Percentiles rank a stretch among this genome's conserved stretches.
Conservation (phyloP, 352 stramenopile species). For the Phytophthora pini region DNA sequence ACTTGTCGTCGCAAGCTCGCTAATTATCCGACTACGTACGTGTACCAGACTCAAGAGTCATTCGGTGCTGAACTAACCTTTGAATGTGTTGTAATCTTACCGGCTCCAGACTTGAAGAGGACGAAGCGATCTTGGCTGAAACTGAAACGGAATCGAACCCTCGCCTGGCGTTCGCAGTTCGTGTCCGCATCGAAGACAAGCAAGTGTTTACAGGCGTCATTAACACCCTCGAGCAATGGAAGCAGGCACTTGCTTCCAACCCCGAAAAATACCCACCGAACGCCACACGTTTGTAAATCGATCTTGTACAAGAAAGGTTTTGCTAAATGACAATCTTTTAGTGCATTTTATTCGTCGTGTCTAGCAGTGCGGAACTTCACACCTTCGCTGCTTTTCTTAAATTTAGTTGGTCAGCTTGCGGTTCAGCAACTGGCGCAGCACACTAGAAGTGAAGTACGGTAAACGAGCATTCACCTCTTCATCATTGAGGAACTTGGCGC, state of each 20-base stretch:
- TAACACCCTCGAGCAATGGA: conserved; percentile 51
- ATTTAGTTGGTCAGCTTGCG: conserved; percentile 57
- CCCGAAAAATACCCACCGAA: conserved; percentile 44
- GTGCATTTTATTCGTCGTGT: conserved; percentile 16
- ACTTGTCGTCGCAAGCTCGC: conserved; percentile 50
- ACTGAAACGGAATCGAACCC: conserved; percentile 26
- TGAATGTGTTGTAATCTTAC: not conserved
- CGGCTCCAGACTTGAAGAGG: conserved; percentile 48
- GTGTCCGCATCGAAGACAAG: conserved; percentile 61
- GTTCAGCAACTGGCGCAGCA: conserved; percentile 69
- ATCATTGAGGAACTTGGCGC: conserved; percentile 84
- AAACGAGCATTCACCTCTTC: conserved; percentile 54
- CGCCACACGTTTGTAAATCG: conserved; percentile 25
- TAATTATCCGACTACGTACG: conserved; percentile 58
- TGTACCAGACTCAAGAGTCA: not conserved
- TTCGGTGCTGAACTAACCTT: not conserved
- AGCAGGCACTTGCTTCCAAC: conserved; percentile 33
- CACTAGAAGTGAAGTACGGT: conserved; percentile 76
- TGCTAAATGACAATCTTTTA: conserved; percentile 21
- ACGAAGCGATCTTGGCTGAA: conserved; percentile 40
- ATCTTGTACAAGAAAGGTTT: conserved; percentile 1
- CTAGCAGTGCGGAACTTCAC: not conserved
- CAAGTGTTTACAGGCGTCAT: conserved; percentile 47
- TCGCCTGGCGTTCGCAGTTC: conserved; percentile 43
- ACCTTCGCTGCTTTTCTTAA: conserved; percentile 7